Percentiles rank a stretch among this genome's conserved stretches.
phyloP scores from a whole-genome alignment of 345 rosid species.

The Turritis glabra region DNA sequence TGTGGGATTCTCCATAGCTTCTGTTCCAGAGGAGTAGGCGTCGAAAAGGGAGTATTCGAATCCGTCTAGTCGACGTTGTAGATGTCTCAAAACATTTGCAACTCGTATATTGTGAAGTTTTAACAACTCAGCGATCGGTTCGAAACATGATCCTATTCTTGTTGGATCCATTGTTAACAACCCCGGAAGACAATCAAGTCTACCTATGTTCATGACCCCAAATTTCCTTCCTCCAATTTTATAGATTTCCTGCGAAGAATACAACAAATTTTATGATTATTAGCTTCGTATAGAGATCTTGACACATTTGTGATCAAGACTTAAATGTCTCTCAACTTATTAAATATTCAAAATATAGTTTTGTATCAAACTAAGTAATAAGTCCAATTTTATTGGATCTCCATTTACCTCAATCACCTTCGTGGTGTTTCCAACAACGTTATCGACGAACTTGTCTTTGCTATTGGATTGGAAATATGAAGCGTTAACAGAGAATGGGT shows the following conservation, averaged over 20 bases:
- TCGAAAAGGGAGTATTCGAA: slow-evolving; percentile 67
- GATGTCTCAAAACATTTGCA: slow-evolving; percentile 36
- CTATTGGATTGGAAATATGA: slow-evolving; percentile 33
- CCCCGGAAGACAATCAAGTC: slow-evolving; percentile 64
- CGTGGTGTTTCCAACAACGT: slow-evolving; percentile 48
- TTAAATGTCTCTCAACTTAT: too few relatives aligned
- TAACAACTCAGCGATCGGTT: slow-evolving; percentile 42
- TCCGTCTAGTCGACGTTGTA: slow-evolving; percentile 47
- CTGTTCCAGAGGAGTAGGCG: slow-evolving; percentile 36
- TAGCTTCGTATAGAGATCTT: background rate
- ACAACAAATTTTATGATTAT: background rate
- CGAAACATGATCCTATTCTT: slow-evolving; percentile 51
- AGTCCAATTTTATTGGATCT: too few relatives aligned
- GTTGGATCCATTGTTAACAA: slow-evolving; percentile 43
- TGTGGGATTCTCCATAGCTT: slow-evolving; percentile 54
- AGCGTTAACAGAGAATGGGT: slow-evolving; percentile 32
- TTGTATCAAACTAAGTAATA: too few relatives aligned
- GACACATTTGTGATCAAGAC: background rate
- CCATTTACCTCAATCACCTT: slow-evolving; percentile 42
- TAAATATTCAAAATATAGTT: too few relatives aligned
- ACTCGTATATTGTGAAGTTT: slow-evolving; percentile 57
- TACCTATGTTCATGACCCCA: slow-evolving; percentile 58
- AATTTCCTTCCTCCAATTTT: slow-evolving; percentile 67
- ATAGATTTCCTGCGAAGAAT: slow-evolving; percentile 54
- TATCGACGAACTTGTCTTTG: slow-evolving; percentile 33